Base-by-base conservation (phyloP, 192 early-diverging fungal species). In the Podila horticola region DNA sequence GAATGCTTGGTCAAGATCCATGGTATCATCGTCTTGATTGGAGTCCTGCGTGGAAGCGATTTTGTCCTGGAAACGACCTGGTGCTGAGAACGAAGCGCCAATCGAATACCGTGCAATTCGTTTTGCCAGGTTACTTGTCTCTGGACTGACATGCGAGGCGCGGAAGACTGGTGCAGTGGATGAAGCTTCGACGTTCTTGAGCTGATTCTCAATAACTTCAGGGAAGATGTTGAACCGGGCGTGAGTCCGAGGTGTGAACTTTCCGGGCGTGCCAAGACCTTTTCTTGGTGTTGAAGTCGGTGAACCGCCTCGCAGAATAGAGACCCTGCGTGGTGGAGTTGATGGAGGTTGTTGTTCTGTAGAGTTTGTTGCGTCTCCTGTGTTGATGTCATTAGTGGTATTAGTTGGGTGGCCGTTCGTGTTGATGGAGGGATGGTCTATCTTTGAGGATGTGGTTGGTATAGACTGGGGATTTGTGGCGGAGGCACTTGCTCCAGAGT, bases 181-280 rank as follows among this genome's bases (percentile, higher is more conserved):
- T 19, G 74, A 64, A 5, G 74, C 59, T 31, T 76, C 74, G 3
- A 76, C 38, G 17, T 68, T 69, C 45, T 76, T 67, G 8, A 76
- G 55, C 24, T 76, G 74, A 31, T 52, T 64, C 41, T 76, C 74
- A 8, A 76, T 62, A 0, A 76, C 68, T 34, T 76, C 74, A 22
- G 74, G 74, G 36, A 76, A 76, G 12, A 76, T 76, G 58, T 76
- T 76, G 49, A 58, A 63, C 11, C 74, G 45, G 13, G 67, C 74
- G 24, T 64, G 57, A 22, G 65, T 63, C 19, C 13, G 70, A 15
- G 74, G 67, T 31, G 74, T 70, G 24, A 69, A 66, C 12, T 62
- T 60, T 38, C 67, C 63, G 10, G 74, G 74, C 0, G 74, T 70
- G 2, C 63, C 68, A 10, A 76, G 51, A 19, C 73, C 66, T 5